Evolutionary conservation across 1,284 basidiomycete genomes (phyloP), one percentile per base, ranked within the genome.

Genomic region (Cryptococcus sp.): DNA sequence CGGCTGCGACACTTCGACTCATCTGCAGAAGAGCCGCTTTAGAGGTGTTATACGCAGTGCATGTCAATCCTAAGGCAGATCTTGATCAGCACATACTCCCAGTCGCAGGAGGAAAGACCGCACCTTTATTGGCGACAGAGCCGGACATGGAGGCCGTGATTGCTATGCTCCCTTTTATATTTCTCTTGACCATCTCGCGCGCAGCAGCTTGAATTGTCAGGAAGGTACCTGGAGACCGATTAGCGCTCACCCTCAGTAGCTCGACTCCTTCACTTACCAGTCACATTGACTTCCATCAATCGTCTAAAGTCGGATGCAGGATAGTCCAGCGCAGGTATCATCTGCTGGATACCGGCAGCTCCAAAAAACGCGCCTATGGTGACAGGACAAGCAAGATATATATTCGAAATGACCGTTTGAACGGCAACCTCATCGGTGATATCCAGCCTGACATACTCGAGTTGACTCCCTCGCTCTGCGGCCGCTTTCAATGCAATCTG

Each of bases 111-210:
- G 13, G 47, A 35, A 8, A 19, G 10, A 45, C n/a, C 56, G 39
- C 49, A 61, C 59, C 59, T 38, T 81, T 86, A 80, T 91, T 91
- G 56, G 89, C 88, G 66, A 92, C 87, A 48, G 86, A 86, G n/a
- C 90, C 90, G 45, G 88, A 89, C 88, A 93, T 91, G 55, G 88
- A 90, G 23, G 89, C 90, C 64, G 92, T 86, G 59, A 91, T 78
- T 63, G 90, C 83, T 66, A 92, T 90, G 65, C 88, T 90, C 1
- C 90, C 90, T 16, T 82, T 81, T 22, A 82, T 84, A 10, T 85
- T 84, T 67, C 88, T 88, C 44, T 85, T 81, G 19, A 74, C 80
- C 88, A 91, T 91, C 77, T 90, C 86, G 55, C 85, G 82, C 5
- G 89, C 90, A 16, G 87, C 89, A 0, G 88, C 88, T 74, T 91